These are phyloP conservation scores for Colletotrichum higginsianum DNA, from an alignment of 2,329 filamentous ascomycete genomes.

Conservation along the genomic window DNA sequence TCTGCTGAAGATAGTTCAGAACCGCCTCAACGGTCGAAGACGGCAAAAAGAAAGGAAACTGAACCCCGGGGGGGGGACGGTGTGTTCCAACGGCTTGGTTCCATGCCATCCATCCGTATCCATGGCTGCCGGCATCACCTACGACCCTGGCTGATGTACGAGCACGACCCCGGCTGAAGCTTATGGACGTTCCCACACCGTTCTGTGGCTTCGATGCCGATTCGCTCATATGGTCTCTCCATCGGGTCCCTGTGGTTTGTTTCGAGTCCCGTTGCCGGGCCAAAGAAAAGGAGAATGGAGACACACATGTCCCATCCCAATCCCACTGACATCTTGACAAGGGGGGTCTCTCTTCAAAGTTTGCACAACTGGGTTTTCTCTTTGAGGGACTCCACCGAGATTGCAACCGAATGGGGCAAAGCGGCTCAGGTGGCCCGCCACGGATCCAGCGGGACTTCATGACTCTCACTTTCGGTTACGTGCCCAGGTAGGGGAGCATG, in stretches of 20 bases:
- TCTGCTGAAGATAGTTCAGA: conserved; percentile 7
- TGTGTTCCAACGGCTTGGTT: conserved; percentile 26
- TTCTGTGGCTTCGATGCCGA: conserved; percentile 29
- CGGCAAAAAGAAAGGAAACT: not conserved
- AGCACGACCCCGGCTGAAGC: not conserved
- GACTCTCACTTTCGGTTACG: conserved; percentile 32
- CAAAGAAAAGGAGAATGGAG: conserved; percentile 23
- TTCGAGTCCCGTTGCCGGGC: conserved; percentile 37
- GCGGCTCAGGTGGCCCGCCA: conserved; percentile 33
- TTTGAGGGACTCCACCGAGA: conserved; percentile 29
- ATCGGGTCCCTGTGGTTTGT: conserved; percentile 2
- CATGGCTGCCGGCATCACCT: conserved; percentile 19
- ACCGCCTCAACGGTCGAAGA: not conserved
- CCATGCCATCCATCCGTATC: not conserved
- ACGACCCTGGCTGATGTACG: not conserved
- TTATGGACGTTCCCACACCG: conserved; percentile 25
- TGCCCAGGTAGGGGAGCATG: conserved; percentile 5
- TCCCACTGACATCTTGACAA: not conserved
- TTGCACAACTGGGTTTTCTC: conserved; percentile 6
- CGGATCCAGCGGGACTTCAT: conserved; percentile 28
- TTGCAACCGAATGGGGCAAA: conserved; percentile 32
- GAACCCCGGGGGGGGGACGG: not conserved
- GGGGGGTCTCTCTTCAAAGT: not conserved
- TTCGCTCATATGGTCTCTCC: conserved; percentile 14
- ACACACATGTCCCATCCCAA: not conserved